These are phyloP conservation scores for Neurospora cerealis DNA, from an alignment of 495 filamentous ascomycete genomes.

Conservation along the genomic window DNA sequence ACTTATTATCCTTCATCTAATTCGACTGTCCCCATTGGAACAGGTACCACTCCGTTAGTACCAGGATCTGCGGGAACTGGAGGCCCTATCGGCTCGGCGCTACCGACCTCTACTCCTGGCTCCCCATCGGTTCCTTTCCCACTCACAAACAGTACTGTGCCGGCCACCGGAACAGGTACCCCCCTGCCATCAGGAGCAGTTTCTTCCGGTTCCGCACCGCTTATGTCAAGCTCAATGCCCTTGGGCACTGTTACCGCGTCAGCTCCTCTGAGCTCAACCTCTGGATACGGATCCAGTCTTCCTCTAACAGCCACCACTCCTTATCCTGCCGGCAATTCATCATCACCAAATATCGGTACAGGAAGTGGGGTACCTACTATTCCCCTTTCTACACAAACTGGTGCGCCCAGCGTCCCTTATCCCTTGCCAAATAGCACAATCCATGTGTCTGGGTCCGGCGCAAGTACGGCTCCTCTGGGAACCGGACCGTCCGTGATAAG, in stretches of 20 bases:
- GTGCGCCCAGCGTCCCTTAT: slow-evolving; percentile 1
- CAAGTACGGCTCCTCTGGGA: slow-evolving; percentile 5
- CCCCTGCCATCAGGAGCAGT: slow-evolving; percentile 1
- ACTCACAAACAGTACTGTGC: slow-evolving; percentile 6
- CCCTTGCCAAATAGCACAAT: slow-evolving; percentile 9
- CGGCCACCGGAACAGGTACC: slow-evolving; percentile 4
- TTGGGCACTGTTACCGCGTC: not conserved
- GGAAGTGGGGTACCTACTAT: not conserved
- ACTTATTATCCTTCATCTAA: not conserved
- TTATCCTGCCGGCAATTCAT: slow-evolving; percentile 2
- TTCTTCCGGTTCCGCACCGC: not conserved
- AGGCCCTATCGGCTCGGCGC: not conserved
- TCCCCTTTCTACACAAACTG: not conserved
- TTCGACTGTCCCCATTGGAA: not conserved
- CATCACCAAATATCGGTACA: not conserved
- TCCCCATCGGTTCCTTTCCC: slow-evolving; percentile 4
- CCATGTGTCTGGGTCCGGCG: not conserved
- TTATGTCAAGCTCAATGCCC: not conserved
- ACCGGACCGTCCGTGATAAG: slow-evolving; percentile 2
- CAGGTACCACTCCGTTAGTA: not conserved
- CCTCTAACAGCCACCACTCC: not conserved
- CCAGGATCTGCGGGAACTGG: not conserved
- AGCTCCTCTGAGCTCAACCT: not conserved
- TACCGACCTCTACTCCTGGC: not conserved
- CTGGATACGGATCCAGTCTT: not conserved